Evolutionary conservation across 2,329 filamentous ascomycete species (phyloP), one percentile per base, ranked within the genome.

Genomic region (Talaromyces sp.): DNA sequence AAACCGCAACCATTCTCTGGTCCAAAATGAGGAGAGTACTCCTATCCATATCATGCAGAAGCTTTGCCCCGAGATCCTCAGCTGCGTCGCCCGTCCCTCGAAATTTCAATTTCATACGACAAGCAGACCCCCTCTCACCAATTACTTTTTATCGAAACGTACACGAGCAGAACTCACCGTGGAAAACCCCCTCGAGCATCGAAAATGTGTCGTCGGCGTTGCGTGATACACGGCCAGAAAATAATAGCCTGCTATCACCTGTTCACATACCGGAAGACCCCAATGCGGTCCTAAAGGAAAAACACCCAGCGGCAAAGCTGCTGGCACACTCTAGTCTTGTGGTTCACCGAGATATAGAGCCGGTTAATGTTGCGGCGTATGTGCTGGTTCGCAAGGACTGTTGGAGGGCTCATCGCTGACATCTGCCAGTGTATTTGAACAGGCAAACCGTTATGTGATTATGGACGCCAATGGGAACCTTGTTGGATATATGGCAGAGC

Each of bases 381-480:
- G 75, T 71, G 19, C 9, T 9, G 4, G 35, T 41, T 5, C n/a
- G 19, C 7, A 11, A 31, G 17, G 35, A 13, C 27, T 49, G 4
- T 14, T 38, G 26, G 50, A 21, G 29, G 19, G 53, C 17, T 13
- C 8, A 14, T 11, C 38, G 41, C 60, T 61, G 38, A 60, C 38
- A 24, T 56, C 61, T 35, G 13, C 31, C 14, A 78, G 76, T 63
- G 85, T 86, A 1, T 87, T 87, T 64, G 86, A 88, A 71, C 86
- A 88, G 70, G 85, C 86, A 13, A 88, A 88, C 67, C 80, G 81
- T 69, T 88, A 88, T 68, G 80, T 86, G 14, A 86, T 88, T 55
- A 82, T 87, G 79, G 83, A 87, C 72, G 84, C 84, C 1, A 78
- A 82, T 58, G 86, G 86, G 6, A 82, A 84, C 61, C 85, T 86